A percentile compares a stretch with the other conserved stretches of the same genome.
Conservation (phyloP, 2,329 filamentous ascomycete species). For the Colletotrichum camelliae region DNA sequence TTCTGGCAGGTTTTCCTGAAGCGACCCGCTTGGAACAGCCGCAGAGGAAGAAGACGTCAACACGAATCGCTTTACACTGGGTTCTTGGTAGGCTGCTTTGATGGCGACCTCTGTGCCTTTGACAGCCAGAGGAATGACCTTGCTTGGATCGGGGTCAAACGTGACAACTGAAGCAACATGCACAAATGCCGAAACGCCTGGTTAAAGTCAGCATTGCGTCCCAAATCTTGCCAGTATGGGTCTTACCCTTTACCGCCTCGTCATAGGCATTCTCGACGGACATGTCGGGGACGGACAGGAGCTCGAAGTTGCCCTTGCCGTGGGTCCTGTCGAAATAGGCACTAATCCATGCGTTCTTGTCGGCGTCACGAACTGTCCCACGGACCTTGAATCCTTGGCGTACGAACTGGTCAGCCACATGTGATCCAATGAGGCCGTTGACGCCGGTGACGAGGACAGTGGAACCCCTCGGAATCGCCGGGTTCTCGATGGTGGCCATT, state of each 20-base stretch:
- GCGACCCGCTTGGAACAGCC: constrained; percentile 13
- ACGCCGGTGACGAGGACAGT: constrained; percentile 45
- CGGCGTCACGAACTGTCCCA: constrained; percentile 42
- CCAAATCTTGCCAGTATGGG: too few relatives aligned
- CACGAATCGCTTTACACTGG: constrained; percentile 44
- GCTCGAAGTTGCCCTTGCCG: constrained; percentile 37
- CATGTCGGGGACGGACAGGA: constrained; percentile 40
- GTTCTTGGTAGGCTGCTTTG: constrained; percentile 36
- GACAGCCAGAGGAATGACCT: constrained; percentile 41
- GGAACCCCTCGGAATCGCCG: constrained; percentile 31
- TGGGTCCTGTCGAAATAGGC: constrained; percentile 35
- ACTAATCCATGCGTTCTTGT: constrained; percentile 37
- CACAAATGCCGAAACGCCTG: constrained; percentile 32
- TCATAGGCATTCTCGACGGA: constrained; percentile 26
- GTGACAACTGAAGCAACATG: constrained; percentile 42
- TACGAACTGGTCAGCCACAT: constrained; percentile 44
- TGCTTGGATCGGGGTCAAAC: constrained; percentile 40
- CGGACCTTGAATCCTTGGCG: constrained; percentile 46
- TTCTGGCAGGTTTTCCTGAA: constrained; percentile 23
- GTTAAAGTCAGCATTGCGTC: neutral
- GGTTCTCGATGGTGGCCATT: neutral
- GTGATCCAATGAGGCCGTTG: constrained; percentile 46
- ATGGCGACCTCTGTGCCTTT: constrained; percentile 32
- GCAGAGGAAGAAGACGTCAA: constrained; percentile 40
- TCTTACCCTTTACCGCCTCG: constrained; percentile 30